These are phyloP conservation scores for Apiotrichum brassicae DNA, from an alignment of 1,284 basidiomycete genomes.

Conservation along the genomic window DNA sequence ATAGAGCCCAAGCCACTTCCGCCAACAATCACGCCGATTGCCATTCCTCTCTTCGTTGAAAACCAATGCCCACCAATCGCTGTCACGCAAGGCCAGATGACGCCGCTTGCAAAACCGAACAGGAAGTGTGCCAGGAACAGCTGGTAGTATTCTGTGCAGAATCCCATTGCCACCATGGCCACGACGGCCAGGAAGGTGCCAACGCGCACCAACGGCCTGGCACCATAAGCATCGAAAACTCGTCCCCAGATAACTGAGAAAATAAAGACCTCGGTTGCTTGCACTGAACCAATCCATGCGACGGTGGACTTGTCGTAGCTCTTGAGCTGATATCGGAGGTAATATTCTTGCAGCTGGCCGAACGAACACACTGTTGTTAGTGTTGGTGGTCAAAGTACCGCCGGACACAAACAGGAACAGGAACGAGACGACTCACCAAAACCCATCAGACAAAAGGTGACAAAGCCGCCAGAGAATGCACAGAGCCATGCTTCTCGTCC, in stretches of 20 bases:
- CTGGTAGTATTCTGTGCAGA: constrained; percentile 32
- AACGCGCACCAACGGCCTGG: constrained; percentile 24
- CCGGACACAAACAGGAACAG: too few relatives aligned
- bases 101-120: constrained; percentile 34
- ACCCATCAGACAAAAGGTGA: constrained; percentile 41
- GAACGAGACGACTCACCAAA: constrained; percentile 40
- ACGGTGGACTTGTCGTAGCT: constrained; percentile 32
- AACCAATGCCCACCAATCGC: constrained; percentile 44
- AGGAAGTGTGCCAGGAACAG: constrained; percentile 31
- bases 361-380: constrained; percentile 43
- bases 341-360: constrained; percentile 38
- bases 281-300: constrained; percentile 40
- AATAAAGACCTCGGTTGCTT: constrained; percentile 30
- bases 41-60: constrained; percentile 31
- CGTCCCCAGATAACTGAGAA: constrained; percentile 35
- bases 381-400: too few relatives aligned
- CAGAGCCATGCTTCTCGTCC: constrained; percentile 40
- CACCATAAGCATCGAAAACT: constrained; percentile 37
- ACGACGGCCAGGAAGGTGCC: constrained; percentile 32
- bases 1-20: constrained; percentile 41
- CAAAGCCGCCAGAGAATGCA: constrained; percentile 32
- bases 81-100: constrained; percentile 36
- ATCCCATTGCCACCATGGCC: constrained; percentile 35
- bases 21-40: constrained; percentile 41
- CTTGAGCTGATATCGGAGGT: constrained; percentile 32